Conservation (phyloP, 139 green algal genomes). For the Asterochloris erici region DNA sequence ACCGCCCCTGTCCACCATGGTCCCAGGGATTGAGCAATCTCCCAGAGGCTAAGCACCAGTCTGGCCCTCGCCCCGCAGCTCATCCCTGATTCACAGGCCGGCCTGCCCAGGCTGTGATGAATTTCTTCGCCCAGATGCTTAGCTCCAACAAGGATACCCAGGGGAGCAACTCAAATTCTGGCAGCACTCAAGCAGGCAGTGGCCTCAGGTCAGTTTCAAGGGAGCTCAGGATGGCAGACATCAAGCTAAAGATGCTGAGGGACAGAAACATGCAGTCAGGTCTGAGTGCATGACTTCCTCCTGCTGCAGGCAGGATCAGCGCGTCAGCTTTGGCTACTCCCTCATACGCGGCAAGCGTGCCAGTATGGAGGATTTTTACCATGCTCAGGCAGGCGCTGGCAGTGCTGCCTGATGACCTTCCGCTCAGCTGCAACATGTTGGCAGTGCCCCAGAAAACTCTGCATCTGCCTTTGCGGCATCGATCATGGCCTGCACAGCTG, state of each 20-base stretch:
- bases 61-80: no score
- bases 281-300: not conserved
- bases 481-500: not conserved
- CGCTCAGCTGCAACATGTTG: not conserved
- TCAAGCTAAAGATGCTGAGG: not conserved
- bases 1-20: no score
- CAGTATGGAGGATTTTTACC: conserved; percentile 82
- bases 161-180: not conserved
- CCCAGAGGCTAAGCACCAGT: no score
- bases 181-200: not conserved
- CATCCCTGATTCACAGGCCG: no score
- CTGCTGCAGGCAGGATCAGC: conserved; percentile 61
- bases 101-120: not conserved
- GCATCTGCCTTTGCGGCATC: not conserved
- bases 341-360: conserved; percentile 67
- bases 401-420: not conserved
- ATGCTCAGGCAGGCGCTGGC: conserved; percentile 40
- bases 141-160: not conserved
- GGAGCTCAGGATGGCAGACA: not conserved
- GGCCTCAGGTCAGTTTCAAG: conserved; percentile 4
- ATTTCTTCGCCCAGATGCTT: conserved; percentile 14
- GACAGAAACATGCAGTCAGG: not conserved
- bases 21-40: no score
- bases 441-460: not conserved
- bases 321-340: conserved; percentile 63